Evolutionary conservation across 345 rosid species (phyloP), one percentile per base, ranked within the genome.

Genomic region (Durio zibethinus): DNA sequence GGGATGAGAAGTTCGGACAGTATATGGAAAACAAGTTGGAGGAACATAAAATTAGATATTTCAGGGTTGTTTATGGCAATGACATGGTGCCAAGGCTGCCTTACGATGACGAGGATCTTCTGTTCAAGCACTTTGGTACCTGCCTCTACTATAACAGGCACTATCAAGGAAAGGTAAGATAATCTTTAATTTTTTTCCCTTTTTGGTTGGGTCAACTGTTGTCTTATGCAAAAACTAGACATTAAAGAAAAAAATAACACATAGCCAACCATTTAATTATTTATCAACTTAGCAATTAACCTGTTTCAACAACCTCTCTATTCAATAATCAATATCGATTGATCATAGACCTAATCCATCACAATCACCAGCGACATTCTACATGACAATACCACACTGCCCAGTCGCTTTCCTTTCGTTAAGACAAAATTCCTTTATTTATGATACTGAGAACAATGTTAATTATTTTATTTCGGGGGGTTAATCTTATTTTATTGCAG

Each of bases 81-180:
- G 97, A 93, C 54, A 80, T 90, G 35, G 89, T 93, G 61, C 89
- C 97, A 1, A 83, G 98, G 84, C 79, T 93, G 75, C 98, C 98
- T 1, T 91, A 84, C 36, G 93, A 91, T 59, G 86, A 88, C 42
- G 66, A 81, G 10, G 88, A 87, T 38, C 79, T 93, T 54, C 77
- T 91, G 91, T 91, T 91, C 86, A 90, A 90, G 87, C 97, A 93
- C 79, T 91, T 93, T 31, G 96, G 97, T 45, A 83, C 83, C 0
- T 91, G 97, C 59, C 60, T 88, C 45, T 83, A 82, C 91, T 88
- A 80, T 70, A 79, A 91, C 74, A 82, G 86, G 35, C 64, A 73
- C 35, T 90, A 90, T 71, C 29, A 79, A 67, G 81, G 81, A 47
- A 81, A 86, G 89, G 94, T 84, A 73, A 40, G 10, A 56, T 16